A percentile compares a stretch with the other conserved stretches of the same genome.
phyloP scores from a whole-genome alignment of 345 rosid species.

The Streptanthus diversifolius region DNA sequence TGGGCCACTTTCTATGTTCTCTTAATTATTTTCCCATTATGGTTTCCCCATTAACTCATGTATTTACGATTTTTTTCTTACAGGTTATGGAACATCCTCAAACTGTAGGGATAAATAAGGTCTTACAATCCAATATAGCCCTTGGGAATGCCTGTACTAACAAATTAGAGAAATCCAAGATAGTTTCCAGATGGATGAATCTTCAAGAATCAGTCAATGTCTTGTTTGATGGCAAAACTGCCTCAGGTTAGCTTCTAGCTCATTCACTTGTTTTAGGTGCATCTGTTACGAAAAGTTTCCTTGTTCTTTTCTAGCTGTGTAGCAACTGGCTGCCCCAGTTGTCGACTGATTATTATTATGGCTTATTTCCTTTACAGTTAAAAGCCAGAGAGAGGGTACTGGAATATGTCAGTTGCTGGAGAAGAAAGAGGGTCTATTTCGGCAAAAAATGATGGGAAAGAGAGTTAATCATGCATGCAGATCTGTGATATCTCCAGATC shows the following conservation, averaged over 20 bases:
- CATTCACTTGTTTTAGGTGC: slow-evolving; percentile 9
- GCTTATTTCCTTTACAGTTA: slow-evolving; percentile 40
- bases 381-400: slow-evolving; percentile 53
- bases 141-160: slow-evolving; percentile 62
- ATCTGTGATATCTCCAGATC: slow-evolving; percentile 99
- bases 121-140: slow-evolving; percentile 56
- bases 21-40: no score
- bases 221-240: slow-evolving; percentile 78
- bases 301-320: slow-evolving; percentile 6
- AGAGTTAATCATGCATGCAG: slow-evolving; percentile 96
- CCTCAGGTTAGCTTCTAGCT: slow-evolving; percentile 45
- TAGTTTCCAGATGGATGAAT: slow-evolving; percentile 63
- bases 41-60: neutral
- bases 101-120: slow-evolving; percentile 69
- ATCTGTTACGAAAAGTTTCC: slow-evolving; percentile 1
- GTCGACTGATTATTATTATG: slow-evolving; percentile 7
- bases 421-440: slow-evolving; percentile 92
- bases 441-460: slow-evolving; percentile 99
- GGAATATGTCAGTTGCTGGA: slow-evolving; percentile 95
- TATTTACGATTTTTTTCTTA: slow-evolving; percentile 14
- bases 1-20: slow-evolving; percentile 5
- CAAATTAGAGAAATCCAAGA: slow-evolving; percentile 35
- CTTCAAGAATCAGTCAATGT: slow-evolving; percentile 83
- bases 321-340: slow-evolving; percentile 7
- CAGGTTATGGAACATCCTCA: slow-evolving; percentile 95